Evolutionary conservation across 2,329 filamentous ascomycete species (phyloP), one percentile per base, ranked within the genome.

Genomic region (Teratosphaeria nubilosa): DNA sequence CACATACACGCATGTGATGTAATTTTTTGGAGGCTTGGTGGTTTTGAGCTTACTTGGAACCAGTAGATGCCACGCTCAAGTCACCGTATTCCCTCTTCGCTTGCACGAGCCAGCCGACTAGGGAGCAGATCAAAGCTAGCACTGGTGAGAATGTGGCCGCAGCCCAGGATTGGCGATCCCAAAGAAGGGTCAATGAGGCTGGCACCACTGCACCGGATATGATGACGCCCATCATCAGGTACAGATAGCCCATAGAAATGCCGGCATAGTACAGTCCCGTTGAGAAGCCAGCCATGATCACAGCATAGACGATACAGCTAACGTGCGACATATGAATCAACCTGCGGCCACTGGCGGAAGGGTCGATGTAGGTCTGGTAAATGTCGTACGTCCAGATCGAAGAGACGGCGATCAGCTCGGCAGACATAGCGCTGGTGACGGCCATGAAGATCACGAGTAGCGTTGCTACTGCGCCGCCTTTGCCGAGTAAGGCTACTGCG

Each of bases 191-290:
- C 62, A 95, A 76, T 0, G 89, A 86, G 0, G 90, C 88, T 0
- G 91, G 91, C 13, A 96, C 80, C 3, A 70, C 69, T 2, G 90
- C 91, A 0, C 88, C 84, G 0, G 86, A 90, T 69, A 96, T 94
- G 67, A 96, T 89, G 55, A 91, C 88, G 7, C 91, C 91, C 91
- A 96, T 96, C 69, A 95, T 82, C 1, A 95, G 77, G 69, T 95
- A 95, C 2, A 95, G 78, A 67, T 91, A 95, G 11, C 90, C 91
- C 88, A 96, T 94, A 11, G 83, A 86, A 60, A 96, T 87, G 22
- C 72, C 75, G 24, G 75, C 75, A 62, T 77, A 78, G 63, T 76
- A 70, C 0, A 94, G 81, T 0, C 88, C 90, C 0, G 89, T 88
- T 0, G 86, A 86, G 73, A 95, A 90, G 1, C 78, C 82, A 14